phyloP scores from a whole-genome alignment of 1,139 yeast species.

The Debaryomycetaceae sp. region DNA sequence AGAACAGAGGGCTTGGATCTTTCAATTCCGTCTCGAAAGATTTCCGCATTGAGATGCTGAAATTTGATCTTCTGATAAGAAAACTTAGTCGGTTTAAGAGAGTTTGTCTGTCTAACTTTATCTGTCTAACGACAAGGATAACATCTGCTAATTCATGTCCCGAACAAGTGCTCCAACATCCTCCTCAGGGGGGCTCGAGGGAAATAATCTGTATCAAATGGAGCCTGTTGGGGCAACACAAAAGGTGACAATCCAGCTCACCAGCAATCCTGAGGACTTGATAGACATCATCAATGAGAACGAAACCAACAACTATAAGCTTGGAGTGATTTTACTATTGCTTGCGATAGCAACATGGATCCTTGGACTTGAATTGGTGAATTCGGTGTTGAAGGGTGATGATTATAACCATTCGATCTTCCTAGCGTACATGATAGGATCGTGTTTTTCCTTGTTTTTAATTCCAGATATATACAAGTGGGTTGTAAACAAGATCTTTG shows the following conservation, averaged over 20 bases:
- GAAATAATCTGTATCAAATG: too few relatives aligned
- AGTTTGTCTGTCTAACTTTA: too few relatives aligned
- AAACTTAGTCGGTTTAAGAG: too few relatives aligned
- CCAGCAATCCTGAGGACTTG: conserved; percentile 33
- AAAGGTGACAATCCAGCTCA: background rate
- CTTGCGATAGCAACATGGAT: conserved; percentile 47
- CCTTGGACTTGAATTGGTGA: conserved; percentile 46
- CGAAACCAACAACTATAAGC: conserved; percentile 39
- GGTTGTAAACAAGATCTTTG: background rate
- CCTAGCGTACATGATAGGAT: conserved; percentile 45
- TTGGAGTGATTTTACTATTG: conserved; percentile 40
- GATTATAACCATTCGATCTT: conserved; percentile 47
- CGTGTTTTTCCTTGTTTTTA: conserved; percentile 43
- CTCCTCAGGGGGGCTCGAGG: too few relatives aligned
- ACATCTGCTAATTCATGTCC: too few relatives aligned
- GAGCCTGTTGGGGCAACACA: background rate
- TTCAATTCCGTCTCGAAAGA: too few relatives aligned
- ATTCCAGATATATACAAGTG: conserved; percentile 29
- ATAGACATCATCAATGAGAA: conserved; percentile 44
- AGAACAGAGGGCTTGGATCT: too few relatives aligned
- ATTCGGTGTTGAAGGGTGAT: conserved; percentile 45
- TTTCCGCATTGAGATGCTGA: too few relatives aligned
- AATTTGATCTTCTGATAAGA: too few relatives aligned
- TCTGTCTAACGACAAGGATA: too few relatives aligned
- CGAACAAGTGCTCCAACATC: too few relatives aligned